These are phyloP conservation scores for Castanopsis chinensis DNA, from an alignment of 306 rosid genomes.

Conservation along the genomic window DNA sequence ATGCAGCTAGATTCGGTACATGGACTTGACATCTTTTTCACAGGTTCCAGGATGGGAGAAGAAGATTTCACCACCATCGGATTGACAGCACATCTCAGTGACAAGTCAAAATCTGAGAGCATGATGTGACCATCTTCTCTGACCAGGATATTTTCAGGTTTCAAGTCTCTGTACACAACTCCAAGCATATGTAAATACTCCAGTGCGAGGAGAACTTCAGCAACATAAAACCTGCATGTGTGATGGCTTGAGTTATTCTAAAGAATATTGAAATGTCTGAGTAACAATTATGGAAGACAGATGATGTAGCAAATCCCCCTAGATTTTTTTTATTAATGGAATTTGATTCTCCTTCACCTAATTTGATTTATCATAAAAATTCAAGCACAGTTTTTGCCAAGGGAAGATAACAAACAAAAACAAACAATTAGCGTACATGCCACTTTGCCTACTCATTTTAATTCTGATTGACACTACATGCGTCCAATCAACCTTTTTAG, in stretches of 20 bases:
- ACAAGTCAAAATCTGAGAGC: constrained; percentile 94
- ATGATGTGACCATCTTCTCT: constrained; percentile 99
- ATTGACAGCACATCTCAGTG: constrained; percentile 84
- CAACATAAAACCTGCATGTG: constrained; percentile 77
- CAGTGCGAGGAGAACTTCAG: constrained; percentile 91
- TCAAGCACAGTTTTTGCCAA: constrained; percentile 2
- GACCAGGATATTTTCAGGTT: constrained; percentile 90
- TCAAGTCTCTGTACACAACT: constrained; percentile 91
- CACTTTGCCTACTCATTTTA: neutral
- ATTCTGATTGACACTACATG: neutral
- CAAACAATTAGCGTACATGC: neutral
- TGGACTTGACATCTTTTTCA: constrained; percentile 59
- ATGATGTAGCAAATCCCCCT: neutral
- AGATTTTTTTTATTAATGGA: too few relatives aligned
- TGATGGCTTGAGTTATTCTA: constrained; percentile 14
- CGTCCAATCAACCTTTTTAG: neutral
- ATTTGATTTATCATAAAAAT: neutral
- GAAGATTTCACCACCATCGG: constrained; percentile 70
- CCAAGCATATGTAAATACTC: constrained; percentile 98
- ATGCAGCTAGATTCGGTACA: constrained; percentile 86
- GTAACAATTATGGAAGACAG: neutral
- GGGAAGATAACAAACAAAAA: constrained; percentile 1
- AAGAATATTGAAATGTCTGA: neutral
- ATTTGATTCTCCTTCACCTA: neutral
- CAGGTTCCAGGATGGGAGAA: constrained; percentile 50